Base-by-base conservation (phyloP, 805 yeast genomes). In the Candida dendrica region DNA sequence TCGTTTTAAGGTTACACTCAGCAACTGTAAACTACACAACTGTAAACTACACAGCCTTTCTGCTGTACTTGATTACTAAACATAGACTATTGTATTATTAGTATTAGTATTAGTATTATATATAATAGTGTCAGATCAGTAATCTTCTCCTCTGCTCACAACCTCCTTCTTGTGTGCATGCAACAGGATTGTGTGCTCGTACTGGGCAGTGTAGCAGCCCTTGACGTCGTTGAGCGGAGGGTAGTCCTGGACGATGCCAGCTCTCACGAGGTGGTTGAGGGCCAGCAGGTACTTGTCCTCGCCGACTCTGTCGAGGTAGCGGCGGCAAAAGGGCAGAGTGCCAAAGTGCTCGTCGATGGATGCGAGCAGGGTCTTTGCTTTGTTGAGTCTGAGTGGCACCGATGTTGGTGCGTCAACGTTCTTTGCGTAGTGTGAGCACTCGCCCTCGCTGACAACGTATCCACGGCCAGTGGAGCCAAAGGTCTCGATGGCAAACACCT, bases 401-500 rank as follows among this genome's bases (percentile, higher is more conserved):
- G n/a, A n/a, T n/a, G 68, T 64, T 26, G 76, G 71, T 1, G 59
- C 49, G 38, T 72, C 81, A 24, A 64, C 58, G 52, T 69, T 77
- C 56, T 77, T 71, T 27, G 95, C 89, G 59, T 93, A 93, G 66
- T 93, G 99, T 13, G 97, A 89, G 55, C 91, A 84, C 65, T 93
- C 98, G 37, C 98, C 98, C 46, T 79, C 83, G 7, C 79, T 68
- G 38, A 81, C 68, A 30, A 93, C 98, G 53, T 81, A 83, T 31
- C 98, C 99, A 45, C 84, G 77, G 47, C 99, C 99, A 2, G 98
- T 93, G 36, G 96, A 77, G 11, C 98, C 98, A 58, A 93, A 93
- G 3, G 99, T 93, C 67, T 93, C 99, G 58, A 93, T 91, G 46
- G 99, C 99, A 71, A 87, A 91, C 2, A 88, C 82, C 64, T 93